These are phyloP conservation scores for Hyaloraphidium curvatum DNA, from an alignment of 192 early-diverging fungal genomes.

Conservation along the genomic window DNA sequence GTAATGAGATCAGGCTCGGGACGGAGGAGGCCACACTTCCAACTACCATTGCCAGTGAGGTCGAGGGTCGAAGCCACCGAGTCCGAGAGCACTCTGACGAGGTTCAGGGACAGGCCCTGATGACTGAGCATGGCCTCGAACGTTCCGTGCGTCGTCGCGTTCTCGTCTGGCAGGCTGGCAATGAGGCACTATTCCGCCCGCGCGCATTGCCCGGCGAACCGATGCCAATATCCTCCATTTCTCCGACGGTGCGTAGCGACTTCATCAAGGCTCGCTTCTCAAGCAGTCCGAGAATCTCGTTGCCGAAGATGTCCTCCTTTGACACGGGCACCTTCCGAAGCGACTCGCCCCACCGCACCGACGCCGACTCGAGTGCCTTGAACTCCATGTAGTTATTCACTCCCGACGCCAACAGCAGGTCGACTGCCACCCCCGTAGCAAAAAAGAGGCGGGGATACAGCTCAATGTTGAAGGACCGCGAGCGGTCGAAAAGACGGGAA, in stretches of 20 bases:
- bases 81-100: background rate
- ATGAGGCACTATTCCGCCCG: constrained; percentile 2
- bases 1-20: background rate
- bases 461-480: constrained; percentile 46
- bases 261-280: constrained; percentile 82
- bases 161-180: constrained; percentile 4
- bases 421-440: constrained; percentile 47
- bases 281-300: constrained; percentile 43
- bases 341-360: constrained; percentile 13
- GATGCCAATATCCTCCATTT: background rate
- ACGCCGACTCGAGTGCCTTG: constrained; percentile 51
- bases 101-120: background rate
- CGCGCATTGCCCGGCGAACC: background rate
- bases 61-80: background rate
- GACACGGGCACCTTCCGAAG: constrained; percentile 47
- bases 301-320: constrained; percentile 83
- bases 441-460: constrained; percentile 46
- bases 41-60: background rate
- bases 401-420: constrained; percentile 51
- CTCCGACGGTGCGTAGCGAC: background rate
- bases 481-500: constrained; percentile 14
- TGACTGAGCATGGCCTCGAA: constrained; percentile 2
- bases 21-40: background rate
- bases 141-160: constrained; percentile 7
- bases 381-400: constrained; percentile 80